Base-by-base conservation (phyloP, 2,329 filamentous ascomycete species). In the Alternaria sp. region DNA sequence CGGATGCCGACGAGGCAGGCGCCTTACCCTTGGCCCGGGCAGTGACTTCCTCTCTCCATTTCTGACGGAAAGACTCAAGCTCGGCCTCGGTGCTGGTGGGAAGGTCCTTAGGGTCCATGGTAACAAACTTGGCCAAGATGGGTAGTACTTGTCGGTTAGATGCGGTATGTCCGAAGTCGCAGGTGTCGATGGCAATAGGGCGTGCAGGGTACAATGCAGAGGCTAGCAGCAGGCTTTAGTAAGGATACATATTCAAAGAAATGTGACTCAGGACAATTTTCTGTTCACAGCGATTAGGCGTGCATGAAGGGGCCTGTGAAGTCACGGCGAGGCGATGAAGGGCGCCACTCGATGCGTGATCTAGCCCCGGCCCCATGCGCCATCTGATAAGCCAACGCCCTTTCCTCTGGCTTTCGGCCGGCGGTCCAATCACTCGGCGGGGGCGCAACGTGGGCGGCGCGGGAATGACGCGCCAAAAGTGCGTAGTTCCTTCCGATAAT, bases 31-130 rank as follows among this genome's bases (percentile, higher is more conserved):
- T 82, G 40, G 81, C 83, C 76, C 84, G 83, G 49, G 84, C 84
- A 15, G 83, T 82, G 7, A 97, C 91, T 77, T 97, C 94, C 70
- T 93, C 90, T 62, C 89, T 88, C 94, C 94, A 97, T 84, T 93
- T 87, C 74, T 88, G 87, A 68, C 95, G 90, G 81, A 97, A 97
- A 49, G 87, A 90, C 80, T 97, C 93, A 63, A 97, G 87, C 79
- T 97, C 93, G 54, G 90, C 81, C 70, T 84, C 83, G 51, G 82
- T 81, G 65, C 66, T 73, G 67, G 72, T 75, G 54, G 66, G 62
- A 26, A 68, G 49, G 62, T 68, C 58, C 23, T 67, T 60, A 23
- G 66, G 63, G 55, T 69, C 63, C 68, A 73, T 69, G 60, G 61
- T 65, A 40, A 40, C 36, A 52, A 45, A 53, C 36, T 43, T 63